Evolutionary conservation across 495 filamentous ascomycete species (phyloP), one percentile per base, ranked within the genome.

Genomic region (Articulospora tetracladia): DNA sequence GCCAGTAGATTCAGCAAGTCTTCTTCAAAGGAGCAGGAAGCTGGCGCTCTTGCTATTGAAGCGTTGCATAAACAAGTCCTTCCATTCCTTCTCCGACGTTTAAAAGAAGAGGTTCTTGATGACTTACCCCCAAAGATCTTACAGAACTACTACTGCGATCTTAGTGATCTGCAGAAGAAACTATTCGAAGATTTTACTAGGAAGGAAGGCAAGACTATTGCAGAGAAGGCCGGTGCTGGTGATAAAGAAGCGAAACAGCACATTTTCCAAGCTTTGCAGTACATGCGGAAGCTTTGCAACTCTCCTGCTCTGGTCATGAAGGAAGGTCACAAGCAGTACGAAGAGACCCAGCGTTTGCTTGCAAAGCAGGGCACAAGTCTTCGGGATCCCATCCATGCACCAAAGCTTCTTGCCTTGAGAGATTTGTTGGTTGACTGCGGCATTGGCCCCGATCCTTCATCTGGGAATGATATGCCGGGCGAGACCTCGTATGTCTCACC

Each of bases 81-180:
- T 28, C 94, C 94, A 11, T 98, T 98, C 86, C 78, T 98, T 51
- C 87, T 98, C 22, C 92, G 94, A 52, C 92, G 94, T 67, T 80
- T 98, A 67, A 98, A 98, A 76, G 94, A 98, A 74, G 94, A 98
- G 71, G 94, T 98, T 8, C 79, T 98, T 47, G 89, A 98, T 64
- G 94, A 98, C 65, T 81, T 98, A 46, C 94, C 94, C 4, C 94
- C 94, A 13, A 98, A 98, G 83, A 98, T 98, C 67, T 82, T 98
- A 20, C 94, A 98, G 68, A 98, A 98, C 72, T 98, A 98, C 77
- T 98, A 98, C 77, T 98, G 94, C 72, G 94, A 98, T 71, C 92
- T 97, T 26, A 96, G 91, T 72, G 94, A 97, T 27, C 77, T 98
- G 25, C 94, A 98, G 72, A 90, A 86, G 76, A 93, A 88, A 72